Evolutionary conservation across 2,329 filamentous ascomycete species (phyloP).

Genomic region (Pseudopyricularia cyperi): DNA sequence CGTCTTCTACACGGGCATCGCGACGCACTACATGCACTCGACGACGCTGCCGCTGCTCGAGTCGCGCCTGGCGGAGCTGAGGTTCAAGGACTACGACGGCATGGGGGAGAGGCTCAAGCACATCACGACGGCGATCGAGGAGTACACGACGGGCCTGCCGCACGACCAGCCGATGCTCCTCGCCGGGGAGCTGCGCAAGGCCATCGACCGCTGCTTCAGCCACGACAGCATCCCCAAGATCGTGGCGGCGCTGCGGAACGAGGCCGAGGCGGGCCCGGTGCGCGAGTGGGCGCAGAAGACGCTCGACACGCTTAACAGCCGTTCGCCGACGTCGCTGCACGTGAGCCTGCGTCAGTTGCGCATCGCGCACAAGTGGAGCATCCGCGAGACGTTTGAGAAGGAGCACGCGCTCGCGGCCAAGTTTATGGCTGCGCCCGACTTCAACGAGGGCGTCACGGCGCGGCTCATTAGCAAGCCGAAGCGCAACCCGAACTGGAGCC

Average conservation of each 20-base stretch:
- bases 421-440: constrained; percentile 89
- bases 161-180: constrained; percentile 56
- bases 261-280: constrained; percentile 37
- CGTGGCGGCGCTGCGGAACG: constrained; percentile 43
- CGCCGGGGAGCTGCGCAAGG: constrained; percentile 56
- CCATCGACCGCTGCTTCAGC: constrained; percentile 76
- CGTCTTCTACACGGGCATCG: constrained; percentile 80
- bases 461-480: constrained; percentile 56
- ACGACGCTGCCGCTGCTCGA: constrained; percentile 72
- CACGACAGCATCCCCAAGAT: constrained; percentile 57
- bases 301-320: constrained; percentile 56
- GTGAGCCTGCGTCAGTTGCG: constrained; percentile 78
- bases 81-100: constrained; percentile 66
- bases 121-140: constrained; percentile 81
- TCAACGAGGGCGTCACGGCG: constrained; percentile 79
- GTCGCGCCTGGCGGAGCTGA: constrained; percentile 73
- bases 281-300: constrained; percentile 70
- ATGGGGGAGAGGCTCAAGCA: constrained; percentile 51
- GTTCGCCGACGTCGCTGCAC: constrained; percentile 77
- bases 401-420: constrained; percentile 74
- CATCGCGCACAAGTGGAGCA: constrained; percentile 61
- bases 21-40: constrained; percentile 93
- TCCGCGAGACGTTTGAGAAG: constrained; percentile 70
- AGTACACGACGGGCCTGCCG: constrained; percentile 79
- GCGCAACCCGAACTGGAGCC: constrained; percentile 60